phyloP scores from a whole-genome alignment of 2,329 filamentous ascomycete species.

The Chaetothyriales sp. region DNA sequence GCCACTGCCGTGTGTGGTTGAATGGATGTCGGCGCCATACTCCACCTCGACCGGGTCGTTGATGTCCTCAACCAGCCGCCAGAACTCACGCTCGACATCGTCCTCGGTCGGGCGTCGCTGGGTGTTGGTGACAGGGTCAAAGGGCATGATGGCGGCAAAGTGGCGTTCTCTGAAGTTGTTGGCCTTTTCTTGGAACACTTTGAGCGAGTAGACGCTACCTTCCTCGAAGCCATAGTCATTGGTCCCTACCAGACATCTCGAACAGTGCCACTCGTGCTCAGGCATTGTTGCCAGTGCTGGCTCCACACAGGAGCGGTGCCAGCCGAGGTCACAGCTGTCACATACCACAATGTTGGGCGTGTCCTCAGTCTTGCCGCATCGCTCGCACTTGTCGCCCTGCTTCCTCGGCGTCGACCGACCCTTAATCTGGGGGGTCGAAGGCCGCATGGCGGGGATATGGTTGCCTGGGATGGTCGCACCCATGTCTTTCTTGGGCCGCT shows the following conservation, averaged over 20 bases:
- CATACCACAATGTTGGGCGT: conserved; percentile 58
- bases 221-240: conserved; percentile 97
- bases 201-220: conserved; percentile 84
- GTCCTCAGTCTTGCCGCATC: conserved; percentile 67
- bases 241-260: conserved; percentile 85
- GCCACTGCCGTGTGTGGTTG: conserved; percentile 90
- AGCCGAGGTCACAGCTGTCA: conserved; percentile 82
- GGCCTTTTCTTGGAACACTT: conserved; percentile 91
- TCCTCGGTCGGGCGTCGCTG: conserved; percentile 77
- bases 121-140: conserved; percentile 68
- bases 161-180: conserved; percentile 89
- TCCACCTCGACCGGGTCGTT: conserved; percentile 96
- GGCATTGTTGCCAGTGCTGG: conserved; percentile 64
- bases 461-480: conserved; percentile 81
- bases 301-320: conserved; percentile 76
- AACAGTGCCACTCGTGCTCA: conserved; percentile 88
- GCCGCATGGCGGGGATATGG: conserved; percentile 83
- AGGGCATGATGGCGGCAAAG: conserved; percentile 67
- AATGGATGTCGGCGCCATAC: conserved; percentile 95
- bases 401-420: conserved; percentile 42
- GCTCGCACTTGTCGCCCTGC: conserved; percentile 61
- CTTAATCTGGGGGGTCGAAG: conserved; percentile 47
- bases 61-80: conserved; percentile 82
- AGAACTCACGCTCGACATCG: conserved; percentile 92
- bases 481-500: conserved; percentile 67